Conservation (phyloP, 495 filamentous ascomycete genomes). For the Xylaria curta region DNA sequence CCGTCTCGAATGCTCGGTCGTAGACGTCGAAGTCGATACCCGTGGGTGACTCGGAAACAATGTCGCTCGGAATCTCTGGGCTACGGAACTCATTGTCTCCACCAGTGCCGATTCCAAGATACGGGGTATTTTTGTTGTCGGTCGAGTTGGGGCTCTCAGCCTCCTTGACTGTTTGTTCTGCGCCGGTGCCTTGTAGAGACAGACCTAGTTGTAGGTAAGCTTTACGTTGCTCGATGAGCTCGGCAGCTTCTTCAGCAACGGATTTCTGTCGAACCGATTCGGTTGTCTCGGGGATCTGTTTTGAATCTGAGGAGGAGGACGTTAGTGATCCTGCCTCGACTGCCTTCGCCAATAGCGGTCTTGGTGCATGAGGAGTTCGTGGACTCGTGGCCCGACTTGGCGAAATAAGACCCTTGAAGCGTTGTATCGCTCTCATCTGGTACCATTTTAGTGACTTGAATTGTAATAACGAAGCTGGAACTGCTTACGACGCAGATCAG, state of each 20-base stretch:
- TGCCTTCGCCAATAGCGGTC: conserved; percentile 12
- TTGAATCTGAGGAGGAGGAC: conserved; percentile 33
- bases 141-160: conserved; percentile 72
- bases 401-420: conserved; percentile 71
- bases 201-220: conserved; percentile 35
- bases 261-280: conserved; percentile 38
- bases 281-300: conserved; percentile 36
- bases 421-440: conserved; percentile 90
- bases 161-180: conserved; percentile 22
- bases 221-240: conserved; percentile 47
- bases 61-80: conserved; percentile 38
- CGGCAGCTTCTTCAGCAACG: conserved; percentile 47
- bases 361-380: conserved; percentile 21
- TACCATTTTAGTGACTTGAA: conserved; percentile 14
- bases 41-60: conserved; percentile 82
- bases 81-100: conserved; percentile 48
- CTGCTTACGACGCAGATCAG: conserved; percentile 79
- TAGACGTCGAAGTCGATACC: conserved; percentile 85
- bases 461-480: not conserved
- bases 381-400: conserved; percentile 42
- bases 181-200: conserved; percentile 7
- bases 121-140: conserved; percentile 64
- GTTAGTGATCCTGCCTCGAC: conserved; percentile 6
- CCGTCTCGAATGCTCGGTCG: conserved; percentile 81
- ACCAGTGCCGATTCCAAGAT: conserved; percentile 76